Base-by-base conservation (phyloP, 352 stramenopile genomes). In the Globisporangium viniferum region DNA sequence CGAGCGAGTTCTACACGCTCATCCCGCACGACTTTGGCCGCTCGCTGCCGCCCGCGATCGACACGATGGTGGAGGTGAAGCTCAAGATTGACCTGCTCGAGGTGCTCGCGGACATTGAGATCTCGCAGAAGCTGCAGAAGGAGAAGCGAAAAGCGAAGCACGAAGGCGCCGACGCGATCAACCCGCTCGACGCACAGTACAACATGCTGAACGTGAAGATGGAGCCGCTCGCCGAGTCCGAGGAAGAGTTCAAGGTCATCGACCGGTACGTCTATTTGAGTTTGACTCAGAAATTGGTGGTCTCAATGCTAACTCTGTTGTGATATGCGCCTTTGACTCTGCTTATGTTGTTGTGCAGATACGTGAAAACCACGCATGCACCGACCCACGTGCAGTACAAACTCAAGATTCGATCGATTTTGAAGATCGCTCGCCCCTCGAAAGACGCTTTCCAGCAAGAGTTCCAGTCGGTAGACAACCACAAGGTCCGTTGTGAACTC, bases 11-110 rank as follows among this genome's bases (percentile, higher is more conserved):
- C 56, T 92, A 92, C 71, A 81, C 82, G 61, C 70, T 89, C 9
- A 89, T 92, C 41, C 84, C 84, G 48, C 82, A 92, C 49, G 75
- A 89, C 20, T 91, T 91, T 66, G 82, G 78, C n/a, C 79, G 79
- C 7, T 70, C 71, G 5, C 29, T 89, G 41, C 82, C 84, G 1
- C 82, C 81, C 0, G 60, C 81, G 22, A 88, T 92, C 60, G 69
- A 68, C 2, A 80, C 73, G n/a, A 78, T 88, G 62, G 73, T 73
- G 14, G 79, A 85, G 49, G 63, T 92, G 22, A 86, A 88, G 57
- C 46, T 77, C 56, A 91, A 91, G 54, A 68, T 91, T 0, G 80
- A 86, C 20, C 55, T 91, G 62, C 77, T 91, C 6, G 73, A 90
- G 70, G 74, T 88, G 57, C 64, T 91, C 41, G 77, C 74, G 10